A percentile compares a stretch with the other conserved stretches of the same genome.
These are phyloP conservation scores for Leccinum solheimii DNA, from an alignment of 1,284 basidiomycete species.

Conservation along the genomic window DNA sequence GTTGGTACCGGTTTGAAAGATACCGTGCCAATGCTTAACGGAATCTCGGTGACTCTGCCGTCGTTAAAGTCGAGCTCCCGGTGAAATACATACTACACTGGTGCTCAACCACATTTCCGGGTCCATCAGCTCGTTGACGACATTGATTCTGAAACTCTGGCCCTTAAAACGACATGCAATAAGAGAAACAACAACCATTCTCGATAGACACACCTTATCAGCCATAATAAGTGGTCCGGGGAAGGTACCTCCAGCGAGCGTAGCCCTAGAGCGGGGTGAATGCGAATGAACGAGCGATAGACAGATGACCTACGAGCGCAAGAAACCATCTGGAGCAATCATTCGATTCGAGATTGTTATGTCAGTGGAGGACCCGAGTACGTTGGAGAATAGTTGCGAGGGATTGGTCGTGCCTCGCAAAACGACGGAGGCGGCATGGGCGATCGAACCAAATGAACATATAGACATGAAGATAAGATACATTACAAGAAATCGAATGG, in stretches of 20 bases:
- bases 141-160: not conserved
- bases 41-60: not conserved
- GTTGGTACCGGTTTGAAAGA: not conserved
- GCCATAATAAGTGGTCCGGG: not conserved
- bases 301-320: not conserved
- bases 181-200: not conserved
- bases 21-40: not conserved
- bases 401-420: not conserved
- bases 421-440: not conserved
- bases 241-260: not conserved
- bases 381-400: not conserved
- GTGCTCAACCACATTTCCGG: not conserved
- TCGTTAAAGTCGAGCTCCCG: not conserved
- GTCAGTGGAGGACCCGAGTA: not conserved
- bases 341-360: not conserved
- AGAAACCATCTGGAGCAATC: not conserved
- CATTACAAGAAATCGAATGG: not conserved
- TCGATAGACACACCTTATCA: not conserved
- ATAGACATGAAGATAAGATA: not conserved
- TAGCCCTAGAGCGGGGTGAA: not conserved
- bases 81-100: not conserved
- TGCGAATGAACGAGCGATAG: not conserved
- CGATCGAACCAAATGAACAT: not conserved
- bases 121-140: not conserved
- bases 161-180: not conserved